Conservation (phyloP, 495 filamentous ascomycete genomes). For the Friedmanniomyces simplex region DNA sequence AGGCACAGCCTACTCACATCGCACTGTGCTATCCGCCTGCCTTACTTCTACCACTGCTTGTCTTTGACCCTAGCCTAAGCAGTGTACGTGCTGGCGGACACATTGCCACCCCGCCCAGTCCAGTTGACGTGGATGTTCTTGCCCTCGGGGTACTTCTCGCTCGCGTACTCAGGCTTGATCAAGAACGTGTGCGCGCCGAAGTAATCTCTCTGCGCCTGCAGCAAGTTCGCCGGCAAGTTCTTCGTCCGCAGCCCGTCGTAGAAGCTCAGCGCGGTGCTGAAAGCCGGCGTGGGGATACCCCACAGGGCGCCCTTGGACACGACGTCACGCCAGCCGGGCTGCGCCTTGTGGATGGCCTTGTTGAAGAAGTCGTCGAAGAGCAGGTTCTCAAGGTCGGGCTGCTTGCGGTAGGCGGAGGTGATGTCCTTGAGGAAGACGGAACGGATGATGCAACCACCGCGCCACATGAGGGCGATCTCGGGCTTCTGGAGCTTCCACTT, state of each 20-base stretch:
- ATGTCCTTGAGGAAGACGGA: conserved; percentile 99
- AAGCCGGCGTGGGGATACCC: conserved; percentile 89
- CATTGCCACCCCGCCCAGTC: conserved; percentile 94
- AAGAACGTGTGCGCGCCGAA: conserved; percentile 98
- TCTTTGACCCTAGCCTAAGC: conserved; percentile 61
- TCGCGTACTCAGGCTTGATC: conserved; percentile 87
- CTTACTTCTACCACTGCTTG: too few relatives aligned
- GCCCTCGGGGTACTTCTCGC: conserved; percentile 69
- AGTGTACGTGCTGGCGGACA: conserved; percentile 93
- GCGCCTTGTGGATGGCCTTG: conserved; percentile 92
- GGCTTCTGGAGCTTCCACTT: conserved; percentile 99
- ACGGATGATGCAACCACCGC: conserved; percentile 98
- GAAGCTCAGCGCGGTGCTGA: conserved; percentile 92
- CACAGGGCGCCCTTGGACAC: conserved; percentile 83
- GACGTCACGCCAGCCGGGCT: conserved; percentile 90
- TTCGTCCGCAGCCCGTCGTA: conserved; percentile 96
- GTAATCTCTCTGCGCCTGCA: conserved; percentile 98
- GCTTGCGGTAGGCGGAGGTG: conserved; percentile 86
- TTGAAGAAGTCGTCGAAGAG: conserved; percentile 99
- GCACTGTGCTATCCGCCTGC: too few relatives aligned
- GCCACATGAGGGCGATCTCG: conserved; percentile 99
- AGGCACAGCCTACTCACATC: too few relatives aligned
- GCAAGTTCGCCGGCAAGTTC: conserved; percentile 90
- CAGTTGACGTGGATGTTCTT: conserved; percentile 98
- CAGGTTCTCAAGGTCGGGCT: conserved; percentile 95